phyloP scores from a whole-genome alignment of 1,139 yeast genomes.

The Sugiyamaella castrensis region DNA sequence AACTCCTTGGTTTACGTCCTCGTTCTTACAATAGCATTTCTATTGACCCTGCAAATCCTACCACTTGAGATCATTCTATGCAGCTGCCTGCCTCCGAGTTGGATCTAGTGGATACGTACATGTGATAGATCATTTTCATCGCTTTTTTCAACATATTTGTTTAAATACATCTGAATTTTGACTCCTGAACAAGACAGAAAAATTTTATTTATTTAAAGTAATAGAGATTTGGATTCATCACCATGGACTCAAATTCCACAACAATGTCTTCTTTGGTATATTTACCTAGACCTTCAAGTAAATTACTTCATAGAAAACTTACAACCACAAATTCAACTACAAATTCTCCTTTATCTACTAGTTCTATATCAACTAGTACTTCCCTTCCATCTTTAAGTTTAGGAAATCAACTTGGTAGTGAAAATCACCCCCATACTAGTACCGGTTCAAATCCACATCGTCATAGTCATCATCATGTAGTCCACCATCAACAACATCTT shows the following conservation, averaged over 20 bases:
- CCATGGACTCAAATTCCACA: conserved; percentile 4
- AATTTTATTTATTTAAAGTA: neutral
- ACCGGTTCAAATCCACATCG: neutral
- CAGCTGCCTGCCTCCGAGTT: no score
- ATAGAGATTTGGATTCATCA: neutral
- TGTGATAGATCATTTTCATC: no score
- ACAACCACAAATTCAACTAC: no score
- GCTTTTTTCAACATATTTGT: no score
- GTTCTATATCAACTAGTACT: neutral
- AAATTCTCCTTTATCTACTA: no score
- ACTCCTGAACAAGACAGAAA: no score
- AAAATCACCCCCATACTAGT: neutral
- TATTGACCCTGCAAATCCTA: no score
- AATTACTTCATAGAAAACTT: conserved; percentile 6
- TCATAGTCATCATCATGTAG: neutral
- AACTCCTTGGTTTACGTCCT: no score
- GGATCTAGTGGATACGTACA: no score
- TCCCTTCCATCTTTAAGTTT: neutral
- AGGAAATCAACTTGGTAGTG: conserved; percentile 1
- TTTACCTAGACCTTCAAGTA: conserved; percentile 3
- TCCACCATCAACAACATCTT: neutral
- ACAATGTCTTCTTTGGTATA: conserved; percentile 14
- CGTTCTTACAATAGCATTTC: no score
- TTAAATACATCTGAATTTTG: no score
- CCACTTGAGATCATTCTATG: no score